Base-by-base conservation (phyloP, 306 rosid genomes). In the Cercis canadensis region DNA sequence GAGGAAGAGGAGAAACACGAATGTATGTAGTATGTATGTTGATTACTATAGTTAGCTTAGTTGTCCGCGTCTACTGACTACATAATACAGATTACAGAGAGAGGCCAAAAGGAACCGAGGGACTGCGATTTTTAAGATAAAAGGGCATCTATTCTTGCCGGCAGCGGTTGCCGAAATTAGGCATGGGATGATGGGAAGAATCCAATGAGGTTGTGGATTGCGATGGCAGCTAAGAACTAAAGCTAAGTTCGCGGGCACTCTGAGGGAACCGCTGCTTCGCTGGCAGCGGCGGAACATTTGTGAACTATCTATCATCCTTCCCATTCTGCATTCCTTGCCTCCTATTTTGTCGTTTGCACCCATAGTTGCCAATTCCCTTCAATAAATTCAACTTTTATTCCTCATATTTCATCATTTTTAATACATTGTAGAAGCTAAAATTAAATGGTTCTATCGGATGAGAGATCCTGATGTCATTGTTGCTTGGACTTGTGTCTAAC, bases 1-100 rank as follows among this genome's bases (percentile, higher is more conserved):
- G 40, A 68, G 75, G 13, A 56, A 49, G 63, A 65, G 69, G 63
- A 64, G 10, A 40, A 63, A 78, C 77, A 47, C 59, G 77, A 46
- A 31, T 13, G 44, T 44, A 5, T 37, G 10, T 5, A 0, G 43
- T 56, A 31, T 13, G 44, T 44, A 5, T 37, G 10, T 5, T 37
- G 43, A 5, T 37, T 5, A 8, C 10, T 43, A 4, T 15, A 19
- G 67, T 24, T 64, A 14, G 63, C 62, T 5, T 49, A 37, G 62
- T 34, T 51, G 64, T 61, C 40, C 67, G 47, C 50, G 51, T 58
- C 69, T 71, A 45, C 57, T 1, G 18, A 24, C 3, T 24, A n/a
- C n/a, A n/a, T n/a, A n/a, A n/a, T n/a, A n/a, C n/a, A 24, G 29
- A 24, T 8, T 37, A 41, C 29, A 47, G 39, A 21, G 39, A 44